Evolutionary conservation across 169 alveolate genomes (phyloP).

Genomic region (Babesia gibsoni): DNA sequence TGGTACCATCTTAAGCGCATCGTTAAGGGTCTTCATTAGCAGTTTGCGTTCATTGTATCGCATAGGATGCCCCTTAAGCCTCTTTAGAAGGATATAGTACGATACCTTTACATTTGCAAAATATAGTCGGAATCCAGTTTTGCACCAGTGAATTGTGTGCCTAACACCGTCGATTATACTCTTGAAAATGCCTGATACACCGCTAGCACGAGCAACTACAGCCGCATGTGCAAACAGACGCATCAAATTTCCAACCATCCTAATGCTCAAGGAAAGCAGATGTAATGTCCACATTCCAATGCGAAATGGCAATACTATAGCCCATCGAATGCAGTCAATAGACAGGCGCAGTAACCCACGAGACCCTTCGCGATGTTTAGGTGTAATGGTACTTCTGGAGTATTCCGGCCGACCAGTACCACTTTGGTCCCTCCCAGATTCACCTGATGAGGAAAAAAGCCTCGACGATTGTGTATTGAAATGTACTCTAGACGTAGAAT

Average conservation of each 20-base stretch:
- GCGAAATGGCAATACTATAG: slow-evolving; percentile 43
- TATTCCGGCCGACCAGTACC: no score
- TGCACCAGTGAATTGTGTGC: slow-evolving; percentile 77
- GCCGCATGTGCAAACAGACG: slow-evolving; percentile 52
- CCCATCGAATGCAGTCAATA: slow-evolving; percentile 20
- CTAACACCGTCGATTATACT: slow-evolving; percentile 54
- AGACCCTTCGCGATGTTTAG: no score
- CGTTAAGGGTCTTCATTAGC: slow-evolving; percentile 80
- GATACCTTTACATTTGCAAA: slow-evolving; percentile 76
- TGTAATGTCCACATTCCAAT: slow-evolving; percentile 36
- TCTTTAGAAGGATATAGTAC: slow-evolving; percentile 68
- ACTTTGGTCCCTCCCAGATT: no score
- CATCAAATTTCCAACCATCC: slow-evolving; percentile 24
- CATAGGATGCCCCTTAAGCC: slow-evolving; percentile 79
- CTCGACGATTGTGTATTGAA: no score
- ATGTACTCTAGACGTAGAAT: no score
- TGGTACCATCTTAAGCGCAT: slow-evolving; percentile 82
- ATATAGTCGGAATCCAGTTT: slow-evolving; percentile 73
- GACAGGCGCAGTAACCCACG: slow-evolving; percentile 17
- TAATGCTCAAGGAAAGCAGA: slow-evolving; percentile 23
- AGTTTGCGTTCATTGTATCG: slow-evolving; percentile 79
- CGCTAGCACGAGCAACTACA: slow-evolving; percentile 38
- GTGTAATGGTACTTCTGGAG: no score
- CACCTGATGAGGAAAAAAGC: no score
- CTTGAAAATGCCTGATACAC: slow-evolving; percentile 56